Conservation (phyloP, 306 rosid species). For the Acacia acuminata region DNA sequence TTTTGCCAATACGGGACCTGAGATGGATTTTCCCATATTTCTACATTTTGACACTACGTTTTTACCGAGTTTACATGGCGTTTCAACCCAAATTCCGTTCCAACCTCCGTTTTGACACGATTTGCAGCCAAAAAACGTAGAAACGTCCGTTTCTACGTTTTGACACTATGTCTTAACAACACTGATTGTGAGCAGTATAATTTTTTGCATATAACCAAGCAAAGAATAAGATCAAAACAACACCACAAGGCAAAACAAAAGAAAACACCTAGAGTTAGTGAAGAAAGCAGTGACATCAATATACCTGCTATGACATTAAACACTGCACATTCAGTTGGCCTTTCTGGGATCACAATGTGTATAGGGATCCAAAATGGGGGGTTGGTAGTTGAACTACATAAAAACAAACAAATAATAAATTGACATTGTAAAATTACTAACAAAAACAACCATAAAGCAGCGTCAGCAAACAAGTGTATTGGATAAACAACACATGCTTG, state of each 20-base stretch:
- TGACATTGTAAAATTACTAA: conserved; percentile 22
- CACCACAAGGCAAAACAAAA: neutral
- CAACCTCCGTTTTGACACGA: too few relatives aligned
- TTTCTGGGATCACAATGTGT: conserved; percentile 89
- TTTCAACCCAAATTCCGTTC: too few relatives aligned
- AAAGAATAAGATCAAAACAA: conserved; percentile 33
- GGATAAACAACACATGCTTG: neutral
- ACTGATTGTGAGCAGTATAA: neutral
- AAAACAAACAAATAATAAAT: conserved; percentile 17
- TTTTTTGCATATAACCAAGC: conserved; percentile 5
- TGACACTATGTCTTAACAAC: too few relatives aligned
- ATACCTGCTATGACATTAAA: conserved; percentile 92
- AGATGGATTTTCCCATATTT: too few relatives aligned
- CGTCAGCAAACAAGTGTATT: conserved; percentile 20
- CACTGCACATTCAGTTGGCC: conserved; percentile 90
- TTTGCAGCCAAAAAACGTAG: too few relatives aligned
- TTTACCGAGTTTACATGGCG: too few relatives aligned
- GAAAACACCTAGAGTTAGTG: neutral
- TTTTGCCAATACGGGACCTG: too few relatives aligned
- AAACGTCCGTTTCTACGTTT: too few relatives aligned
- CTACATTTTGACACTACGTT: too few relatives aligned
- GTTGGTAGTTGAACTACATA: conserved; percentile 67
- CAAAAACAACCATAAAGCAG: conserved; percentile 19
- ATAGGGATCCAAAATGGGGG: conserved; percentile 98
- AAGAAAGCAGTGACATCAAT: conserved; percentile 31